These are phyloP conservation scores for Curvularia sp. DNA, from an alignment of 2,329 filamentous ascomycete species.

Conservation along the genomic window DNA sequence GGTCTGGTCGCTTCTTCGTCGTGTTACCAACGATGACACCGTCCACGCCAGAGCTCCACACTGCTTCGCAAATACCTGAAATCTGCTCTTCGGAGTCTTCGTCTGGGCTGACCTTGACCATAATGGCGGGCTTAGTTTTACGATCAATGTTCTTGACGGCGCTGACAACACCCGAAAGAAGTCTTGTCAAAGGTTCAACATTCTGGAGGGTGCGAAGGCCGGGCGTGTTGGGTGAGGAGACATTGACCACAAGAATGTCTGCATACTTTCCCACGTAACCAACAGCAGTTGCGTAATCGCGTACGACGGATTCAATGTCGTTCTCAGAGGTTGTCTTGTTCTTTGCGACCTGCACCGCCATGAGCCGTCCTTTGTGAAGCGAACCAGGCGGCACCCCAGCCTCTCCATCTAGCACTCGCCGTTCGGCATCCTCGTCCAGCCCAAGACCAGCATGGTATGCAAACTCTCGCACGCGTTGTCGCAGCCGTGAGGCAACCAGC, in stretches of 20 bases:
- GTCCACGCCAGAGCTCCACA: slow-evolving; percentile 76
- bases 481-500: slow-evolving; percentile 78
- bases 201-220: slow-evolving; percentile 88
- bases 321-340: slow-evolving; percentile 90
- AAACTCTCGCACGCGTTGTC: slow-evolving; percentile 78
- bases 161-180: slow-evolving; percentile 81
- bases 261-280: slow-evolving; percentile 83
- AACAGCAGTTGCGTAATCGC: slow-evolving; percentile 89
- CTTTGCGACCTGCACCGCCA: slow-evolving; percentile 95
- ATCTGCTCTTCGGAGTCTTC: slow-evolving; percentile 88
- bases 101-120: slow-evolving; percentile 98
- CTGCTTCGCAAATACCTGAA: slow-evolving; percentile 77
- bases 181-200: slow-evolving; percentile 78
- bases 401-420: slow-evolving; percentile 76
- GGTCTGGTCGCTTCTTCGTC: slow-evolving; percentile 78
- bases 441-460: slow-evolving; percentile 75
- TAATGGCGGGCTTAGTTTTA: slow-evolving; percentile 78
- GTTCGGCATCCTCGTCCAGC: slow-evolving; percentile 68
- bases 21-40: slow-evolving; percentile 98
- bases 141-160: slow-evolving; percentile 75
- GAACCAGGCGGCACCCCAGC: slow-evolving; percentile 83
- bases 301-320: slow-evolving; percentile 80
- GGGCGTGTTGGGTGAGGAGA: slow-evolving; percentile 95
- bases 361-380: slow-evolving; percentile 74
- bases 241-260: slow-evolving; percentile 97